These are phyloP conservation scores for Tetrahymena thermophila DNA, from an alignment of 73 alveolate genomes.

Conservation along the genomic window DNA sequence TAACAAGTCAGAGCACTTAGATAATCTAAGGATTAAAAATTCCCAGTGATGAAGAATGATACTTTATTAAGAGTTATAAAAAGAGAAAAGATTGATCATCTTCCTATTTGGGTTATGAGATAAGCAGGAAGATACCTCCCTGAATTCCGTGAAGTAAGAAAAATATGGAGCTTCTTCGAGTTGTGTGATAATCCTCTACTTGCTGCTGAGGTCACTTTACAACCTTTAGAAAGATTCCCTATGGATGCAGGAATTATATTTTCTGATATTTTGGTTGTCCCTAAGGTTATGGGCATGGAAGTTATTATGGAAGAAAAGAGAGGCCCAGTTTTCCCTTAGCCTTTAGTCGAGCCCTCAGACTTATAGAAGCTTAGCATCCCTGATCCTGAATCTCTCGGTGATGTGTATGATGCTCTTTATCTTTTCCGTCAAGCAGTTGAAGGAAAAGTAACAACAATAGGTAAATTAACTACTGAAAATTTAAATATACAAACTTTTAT, in stretches of 20 bases:
- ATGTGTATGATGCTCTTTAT: slow-evolving; percentile 55
- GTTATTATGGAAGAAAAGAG: slow-evolving; percentile 51
- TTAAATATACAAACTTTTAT: no score
- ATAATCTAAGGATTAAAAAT: neutral
- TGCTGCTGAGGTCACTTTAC: slow-evolving; percentile 68
- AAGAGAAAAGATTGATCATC: neutral
- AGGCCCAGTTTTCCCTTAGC: slow-evolving; percentile 61
- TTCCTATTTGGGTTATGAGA: slow-evolving; percentile 62
- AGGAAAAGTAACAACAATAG: slow-evolving; percentile 48
- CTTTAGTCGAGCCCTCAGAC: slow-evolving; percentile 52
- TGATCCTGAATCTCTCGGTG: slow-evolving; percentile 44
- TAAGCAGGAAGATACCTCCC: slow-evolving; percentile 68
- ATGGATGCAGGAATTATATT: slow-evolving; percentile 66
- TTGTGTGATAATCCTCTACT: slow-evolving; percentile 57
- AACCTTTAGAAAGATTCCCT: slow-evolving; percentile 54
- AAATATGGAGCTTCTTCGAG: slow-evolving; percentile 46
- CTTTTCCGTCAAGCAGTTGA: slow-evolving; percentile 52
- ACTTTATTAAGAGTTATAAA: neutral
- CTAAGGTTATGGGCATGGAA: slow-evolving; percentile 71
- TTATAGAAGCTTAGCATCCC: slow-evolving; percentile 25
- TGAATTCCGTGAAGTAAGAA: slow-evolving; percentile 43
- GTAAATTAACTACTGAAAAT: neutral
- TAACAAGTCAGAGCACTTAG: neutral
- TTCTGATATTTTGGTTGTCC: slow-evolving; percentile 65
- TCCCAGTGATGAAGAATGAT: neutral